Conservation (phyloP, 768 basidiomycete species). For the Phaffia australis region DNA sequence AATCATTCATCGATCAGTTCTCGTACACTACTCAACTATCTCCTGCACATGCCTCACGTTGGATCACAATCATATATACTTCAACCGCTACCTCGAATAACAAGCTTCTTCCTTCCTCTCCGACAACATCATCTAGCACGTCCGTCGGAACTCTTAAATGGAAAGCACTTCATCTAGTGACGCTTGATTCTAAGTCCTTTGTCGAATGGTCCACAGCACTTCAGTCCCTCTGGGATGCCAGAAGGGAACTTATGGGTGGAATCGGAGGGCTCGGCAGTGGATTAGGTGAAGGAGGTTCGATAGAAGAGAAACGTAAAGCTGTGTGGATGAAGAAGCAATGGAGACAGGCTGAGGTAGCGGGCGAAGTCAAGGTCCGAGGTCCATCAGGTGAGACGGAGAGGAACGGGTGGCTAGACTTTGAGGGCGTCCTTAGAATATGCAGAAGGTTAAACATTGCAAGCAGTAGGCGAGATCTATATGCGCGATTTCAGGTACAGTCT, state of each 20-base stretch:
- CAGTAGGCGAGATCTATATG: constrained; percentile 12
- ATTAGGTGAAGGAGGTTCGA: constrained; percentile 1
- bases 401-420: constrained; percentile 25
- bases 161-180: constrained; percentile 79
- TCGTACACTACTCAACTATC: constrained; percentile 52
- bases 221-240: constrained; percentile 52
- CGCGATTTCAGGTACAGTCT: constrained; percentile 16
- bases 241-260: constrained; percentile 60
- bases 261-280: constrained; percentile 39
- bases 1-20: constrained; percentile 61
- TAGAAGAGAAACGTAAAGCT: constrained; percentile 48
- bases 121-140: not conserved
- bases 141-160: constrained; percentile 24
- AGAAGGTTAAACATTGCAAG: constrained; percentile 22
- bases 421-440: constrained; percentile 19
- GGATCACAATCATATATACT: constrained; percentile 79
- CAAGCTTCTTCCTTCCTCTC: not conserved
- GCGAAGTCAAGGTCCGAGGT: constrained; percentile 44
- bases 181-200: constrained; percentile 54
- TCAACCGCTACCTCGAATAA: not conserved
- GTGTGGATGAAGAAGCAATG: constrained; percentile 76
- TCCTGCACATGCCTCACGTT: constrained; percentile 53
- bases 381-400: constrained; percentile 6
- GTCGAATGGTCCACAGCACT: constrained; percentile 57
- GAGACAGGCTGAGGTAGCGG: constrained; percentile 57